Evolutionary conservation across 2,329 filamentous ascomycete species (phyloP), one percentile per base, ranked within the genome.

Genomic region (Corniculantispora saksenae): DNA sequence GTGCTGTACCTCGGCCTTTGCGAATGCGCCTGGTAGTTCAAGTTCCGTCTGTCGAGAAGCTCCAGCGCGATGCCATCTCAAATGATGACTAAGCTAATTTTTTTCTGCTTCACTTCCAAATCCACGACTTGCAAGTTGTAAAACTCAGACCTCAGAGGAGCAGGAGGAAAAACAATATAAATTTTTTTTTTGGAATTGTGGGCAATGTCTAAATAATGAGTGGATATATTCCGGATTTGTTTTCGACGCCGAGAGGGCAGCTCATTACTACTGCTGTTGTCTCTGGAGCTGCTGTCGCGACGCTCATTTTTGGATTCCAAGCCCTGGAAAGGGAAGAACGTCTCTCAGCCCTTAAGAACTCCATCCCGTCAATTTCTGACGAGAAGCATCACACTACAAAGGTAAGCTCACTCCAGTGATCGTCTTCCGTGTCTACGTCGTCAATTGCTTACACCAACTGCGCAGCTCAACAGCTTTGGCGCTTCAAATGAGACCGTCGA

Each of bases 231-330:
- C 75, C 79, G 50, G 79, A 81, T 61, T 76, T 79, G 6, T 72
- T 82, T 48, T 76, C 79, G 47, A 83, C 78, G 70, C 77, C 82
- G 40, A 81, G 81, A 29, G 74, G 84, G 50, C 91, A 93, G 75
- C 80, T 95, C 43, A 84, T 88, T 21, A 86, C 89, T 3, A 93
- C 91, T 0, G 92, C 92, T 2, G 80, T 92, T 25, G 78, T 86
- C 17, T 90, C 87, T 0, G 88, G 87, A 21, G 84, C 83, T 10
- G 80, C 87, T 0, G 87, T 85, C 29, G 87, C 87, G 2, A 81
- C 82, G n/a, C 79, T 86, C 9, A 81, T 91, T 38, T 76, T 91
- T 17, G 85, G 86, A 23, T 89, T 87, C 70, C 88, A 91, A 74
- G 81, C 81, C 47, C 75, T 89, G n/a, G 82, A 84, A 67, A 76